phyloP scores from a whole-genome alignment of 139 green algal species.

The Trebouxia sp. region DNA sequence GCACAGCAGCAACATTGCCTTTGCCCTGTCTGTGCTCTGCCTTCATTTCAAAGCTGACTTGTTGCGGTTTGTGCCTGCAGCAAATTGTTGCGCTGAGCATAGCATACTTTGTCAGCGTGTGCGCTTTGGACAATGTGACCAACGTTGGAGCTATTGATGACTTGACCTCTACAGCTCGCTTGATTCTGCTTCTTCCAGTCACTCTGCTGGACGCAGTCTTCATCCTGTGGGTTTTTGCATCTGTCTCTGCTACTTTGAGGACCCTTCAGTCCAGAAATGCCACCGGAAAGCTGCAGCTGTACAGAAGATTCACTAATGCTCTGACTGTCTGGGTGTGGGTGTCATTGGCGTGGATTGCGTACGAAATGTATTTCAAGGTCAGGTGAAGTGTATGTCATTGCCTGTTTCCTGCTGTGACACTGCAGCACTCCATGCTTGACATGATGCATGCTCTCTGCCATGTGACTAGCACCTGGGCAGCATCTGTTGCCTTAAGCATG shows the following conservation, averaged over 20 bases:
- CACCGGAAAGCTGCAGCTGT: slow-evolving; percentile 63
- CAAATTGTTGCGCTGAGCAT: slow-evolving; percentile 56
- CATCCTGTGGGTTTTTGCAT: slow-evolving; percentile 76
- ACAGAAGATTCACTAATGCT: slow-evolving; percentile 67
- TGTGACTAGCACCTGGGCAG: not conserved
- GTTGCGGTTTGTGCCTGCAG: not conserved
- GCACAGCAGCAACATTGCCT: no score
- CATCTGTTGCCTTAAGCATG: not conserved
- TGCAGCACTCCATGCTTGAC: not conserved
- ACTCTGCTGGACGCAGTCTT: slow-evolving; percentile 68
- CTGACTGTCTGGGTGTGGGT: slow-evolving; percentile 61
- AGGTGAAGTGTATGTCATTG: not conserved
- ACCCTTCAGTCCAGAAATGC: slow-evolving; percentile 47
- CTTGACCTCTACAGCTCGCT: slow-evolving; percentile 42
- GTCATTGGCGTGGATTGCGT: slow-evolving; percentile 63
- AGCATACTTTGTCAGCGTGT: slow-evolving; percentile 52
- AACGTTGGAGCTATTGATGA: slow-evolving; percentile 76
- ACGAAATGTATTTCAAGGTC: slow-evolving; percentile 71
- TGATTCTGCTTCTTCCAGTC: slow-evolving; percentile 67
- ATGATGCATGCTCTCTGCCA: not conserved
- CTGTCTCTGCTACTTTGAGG: slow-evolving; percentile 62
- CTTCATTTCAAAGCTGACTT: not conserved
- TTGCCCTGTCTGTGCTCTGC: not conserved
- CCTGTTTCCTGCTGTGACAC: not conserved
- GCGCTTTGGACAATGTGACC: slow-evolving; percentile 52